Percentiles rank a stretch among this genome's conserved stretches.
Evolutionary conservation across 768 basidiomycete species (phyloP).

Genomic region (Chalciporus pseudorubinellus): DNA sequence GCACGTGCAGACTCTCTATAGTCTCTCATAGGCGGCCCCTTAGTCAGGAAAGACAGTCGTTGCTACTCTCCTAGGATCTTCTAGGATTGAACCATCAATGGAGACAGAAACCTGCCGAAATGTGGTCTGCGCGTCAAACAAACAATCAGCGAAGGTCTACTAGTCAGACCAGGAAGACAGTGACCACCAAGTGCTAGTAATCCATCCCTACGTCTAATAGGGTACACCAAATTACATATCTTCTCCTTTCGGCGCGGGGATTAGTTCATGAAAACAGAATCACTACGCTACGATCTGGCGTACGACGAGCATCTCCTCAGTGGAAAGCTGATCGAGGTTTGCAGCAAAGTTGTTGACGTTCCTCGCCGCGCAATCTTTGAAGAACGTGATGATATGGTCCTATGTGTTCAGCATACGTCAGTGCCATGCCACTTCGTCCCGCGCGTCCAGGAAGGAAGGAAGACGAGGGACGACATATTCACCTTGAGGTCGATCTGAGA

Average conservation of each 20-base stretch:
- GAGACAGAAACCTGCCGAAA: too few relatives aligned
- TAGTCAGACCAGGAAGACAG: neutral
- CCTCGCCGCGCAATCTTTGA: constrained; percentile 62
- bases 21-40: too few relatives aligned
- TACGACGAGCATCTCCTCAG: constrained; percentile 72
- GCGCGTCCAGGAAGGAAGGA: neutral
- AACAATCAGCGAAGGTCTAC: too few relatives aligned
- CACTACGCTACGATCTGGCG: constrained; percentile 43
- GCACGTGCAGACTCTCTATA: too few relatives aligned
- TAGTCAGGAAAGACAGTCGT: too few relatives aligned
- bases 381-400: constrained; percentile 69
- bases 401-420: constrained; percentile 26
- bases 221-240: constrained; percentile 5
- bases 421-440: constrained; percentile 15
- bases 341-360: constrained; percentile 63
- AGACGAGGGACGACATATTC: constrained; percentile 9
- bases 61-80: too few relatives aligned
- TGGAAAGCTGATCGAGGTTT: constrained; percentile 61
- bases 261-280: neutral
- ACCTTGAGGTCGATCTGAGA: constrained; percentile 82
- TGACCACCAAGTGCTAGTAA: neutral
- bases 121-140: too few relatives aligned
- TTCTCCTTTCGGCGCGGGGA: too few relatives aligned
- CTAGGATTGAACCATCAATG: too few relatives aligned
- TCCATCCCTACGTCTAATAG: constrained; percentile 2